Evolutionary conservation across 192 early-diverging fungal genomes (phyloP).

Genomic region (Lobosporangium transversale): DNA sequence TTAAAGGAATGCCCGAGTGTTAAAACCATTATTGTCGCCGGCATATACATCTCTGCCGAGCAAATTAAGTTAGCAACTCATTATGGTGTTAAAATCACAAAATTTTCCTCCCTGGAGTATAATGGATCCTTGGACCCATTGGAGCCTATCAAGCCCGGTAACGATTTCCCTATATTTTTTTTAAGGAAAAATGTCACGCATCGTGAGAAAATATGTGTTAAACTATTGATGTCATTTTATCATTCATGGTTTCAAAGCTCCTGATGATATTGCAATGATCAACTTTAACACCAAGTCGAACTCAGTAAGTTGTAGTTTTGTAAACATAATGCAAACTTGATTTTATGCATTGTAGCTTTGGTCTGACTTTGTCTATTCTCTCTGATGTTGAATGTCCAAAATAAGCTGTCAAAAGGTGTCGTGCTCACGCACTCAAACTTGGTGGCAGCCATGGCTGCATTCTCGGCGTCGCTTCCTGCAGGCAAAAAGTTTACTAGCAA

Average conservation of each 20-base stretch:
- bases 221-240: no score
- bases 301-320: constrained; percentile 17
- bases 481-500: constrained; percentile 23
- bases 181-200: neutral
- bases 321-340: neutral
- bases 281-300: constrained; percentile 48
- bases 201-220: neutral
- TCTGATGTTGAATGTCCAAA: no score
- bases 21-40: constrained; percentile 38
- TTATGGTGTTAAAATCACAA: constrained; percentile 18
- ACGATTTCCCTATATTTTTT: neutral
- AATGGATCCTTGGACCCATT: constrained; percentile 8
- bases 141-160: constrained; percentile 37
- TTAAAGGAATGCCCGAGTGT: constrained; percentile 28
- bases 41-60: constrained; percentile 24
- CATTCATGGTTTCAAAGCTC: no score
- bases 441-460: constrained; percentile 66
- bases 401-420: constrained; percentile 83
- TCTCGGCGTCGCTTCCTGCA: constrained; percentile 18
- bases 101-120: constrained; percentile 31
- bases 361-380: neutral
- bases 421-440: constrained; percentile 84
- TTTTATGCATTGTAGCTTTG: no score
- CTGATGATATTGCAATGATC: constrained; percentile 45
- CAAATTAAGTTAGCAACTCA: constrained; percentile 23